phyloP scores from a whole-genome alignment of 192 early-diverging fungal species.

The Dissophora globulifera region DNA sequence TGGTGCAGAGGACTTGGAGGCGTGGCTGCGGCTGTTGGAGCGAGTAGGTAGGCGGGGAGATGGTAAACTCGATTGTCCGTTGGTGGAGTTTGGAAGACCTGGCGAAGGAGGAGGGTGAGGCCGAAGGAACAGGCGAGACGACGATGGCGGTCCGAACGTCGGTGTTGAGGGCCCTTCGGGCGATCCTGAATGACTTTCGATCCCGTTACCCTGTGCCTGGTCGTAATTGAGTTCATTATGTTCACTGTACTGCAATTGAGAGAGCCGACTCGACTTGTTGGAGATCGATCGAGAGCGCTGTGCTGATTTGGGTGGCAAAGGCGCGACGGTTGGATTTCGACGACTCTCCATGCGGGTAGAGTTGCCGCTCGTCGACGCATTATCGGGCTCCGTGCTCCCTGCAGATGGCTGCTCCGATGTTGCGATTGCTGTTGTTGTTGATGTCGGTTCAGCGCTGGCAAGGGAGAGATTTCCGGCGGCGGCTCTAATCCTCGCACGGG shows the following conservation, averaged over 20 bases:
- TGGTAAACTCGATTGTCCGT: slow-evolving; percentile 2
- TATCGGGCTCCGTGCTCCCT: neutral
- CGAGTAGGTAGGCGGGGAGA: slow-evolving; percentile 36
- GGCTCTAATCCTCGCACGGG: neutral
- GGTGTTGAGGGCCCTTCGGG: slow-evolving; percentile 19
- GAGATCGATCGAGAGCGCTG: slow-evolving; percentile 48
- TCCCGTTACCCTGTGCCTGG: neutral
- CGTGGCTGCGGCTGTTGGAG: slow-evolving; percentile 39
- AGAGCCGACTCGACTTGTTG: slow-evolving; percentile 4
- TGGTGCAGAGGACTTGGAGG: neutral
- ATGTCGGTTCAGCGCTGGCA: neutral
- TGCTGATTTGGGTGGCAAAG: slow-evolving; percentile 49
- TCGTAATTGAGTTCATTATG: slow-evolving; percentile 7
- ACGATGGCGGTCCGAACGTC: slow-evolving; percentile 4
- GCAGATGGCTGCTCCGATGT: neutral
- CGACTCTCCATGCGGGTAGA: slow-evolving; percentile 28
- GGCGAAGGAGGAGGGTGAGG: slow-evolving; percentile 28
- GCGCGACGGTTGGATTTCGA: slow-evolving; percentile 15
- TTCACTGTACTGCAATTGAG: neutral
- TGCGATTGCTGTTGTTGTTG: neutral
- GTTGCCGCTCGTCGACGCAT: neutral
- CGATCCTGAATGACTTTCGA: neutral
- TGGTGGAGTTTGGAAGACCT: too few relatives aligned
- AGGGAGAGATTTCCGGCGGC: too few relatives aligned
- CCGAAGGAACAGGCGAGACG: slow-evolving; percentile 26